Base-by-base conservation (phyloP, 2,329 filamentous ascomycete genomes). In the Colletotrichum acutatum region DNA sequence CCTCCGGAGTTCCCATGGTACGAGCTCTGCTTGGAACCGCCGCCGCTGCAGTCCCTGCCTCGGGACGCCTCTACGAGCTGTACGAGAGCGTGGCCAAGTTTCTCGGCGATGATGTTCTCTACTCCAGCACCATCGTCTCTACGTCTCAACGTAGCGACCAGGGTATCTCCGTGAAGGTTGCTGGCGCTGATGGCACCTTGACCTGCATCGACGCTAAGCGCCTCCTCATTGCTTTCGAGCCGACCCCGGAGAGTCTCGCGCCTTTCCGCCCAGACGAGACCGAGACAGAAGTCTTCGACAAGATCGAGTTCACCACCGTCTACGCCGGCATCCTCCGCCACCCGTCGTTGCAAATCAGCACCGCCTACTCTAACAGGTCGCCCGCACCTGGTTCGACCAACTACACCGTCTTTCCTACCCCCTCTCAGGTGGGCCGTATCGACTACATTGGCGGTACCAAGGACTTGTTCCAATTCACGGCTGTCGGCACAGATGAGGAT, bases 401-500 rank as follows among this genome's bases (percentile, higher is more conserved):
- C 75, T 78, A 78, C 73, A 76, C 76, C 49, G 64, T 75, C 26
- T 79, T 75, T 58, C 79, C 79, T 0, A 57, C 66, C 5, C 63
- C 74, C 1, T 60, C 76, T 6, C 75, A 78, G 37, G 66, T 78
- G 37, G 77, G 76, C 0, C 74, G 76, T 49, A 78, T 82, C 65
- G 79, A 79, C 60, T 82, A 78, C 74, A 71, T 82, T 56, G 80
- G 78, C 54, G 76, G 74, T n/a, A 76, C 76, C 3, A 52, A 72
- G n/a, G 76, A 80, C 61, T 70, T 79, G 19, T 82, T 80, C 75
- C 79, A 78, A 37, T 76, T 80, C 64, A 78, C 80, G 14, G 77
- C 79, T 22, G 77, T 80, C 8, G 79, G 78, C 32, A 75, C 77
- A 12, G 74, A 75, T 6, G 28, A 68, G 7, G 68, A 79, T 24